Conservation (phyloP, 208 protist genomes). For the Crithidia bombi region DNA sequence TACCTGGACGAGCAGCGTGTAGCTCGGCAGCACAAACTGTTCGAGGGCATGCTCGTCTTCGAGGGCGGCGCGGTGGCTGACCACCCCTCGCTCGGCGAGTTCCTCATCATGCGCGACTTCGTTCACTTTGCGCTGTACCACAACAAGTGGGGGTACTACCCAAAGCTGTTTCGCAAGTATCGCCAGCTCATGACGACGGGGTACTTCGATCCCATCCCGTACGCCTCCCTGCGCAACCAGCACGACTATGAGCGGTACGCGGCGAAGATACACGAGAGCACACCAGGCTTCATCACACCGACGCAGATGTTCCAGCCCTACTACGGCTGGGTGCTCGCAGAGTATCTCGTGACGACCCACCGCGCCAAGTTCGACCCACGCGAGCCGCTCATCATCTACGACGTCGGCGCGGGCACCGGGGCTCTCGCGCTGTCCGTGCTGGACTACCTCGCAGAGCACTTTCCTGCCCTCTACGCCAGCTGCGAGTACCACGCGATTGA, state of each 20-base stretch:
- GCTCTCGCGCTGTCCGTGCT: conserved; percentile 77
- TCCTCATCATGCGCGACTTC: conserved; percentile 88
- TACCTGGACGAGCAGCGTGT: conserved; percentile 71
- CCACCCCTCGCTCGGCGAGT: conserved; percentile 61
- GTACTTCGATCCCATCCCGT: conserved; percentile 90
- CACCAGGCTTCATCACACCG: conserved; percentile 75
- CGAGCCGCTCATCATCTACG: conserved; percentile 89
- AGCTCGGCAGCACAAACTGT: conserved; percentile 66
- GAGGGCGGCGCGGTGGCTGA: conserved; percentile 82
- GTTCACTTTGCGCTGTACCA: conserved; percentile 89
- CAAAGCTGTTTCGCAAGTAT: conserved; percentile 88
- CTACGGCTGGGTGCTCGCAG: conserved; percentile 87
- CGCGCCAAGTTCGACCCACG: conserved; percentile 84
- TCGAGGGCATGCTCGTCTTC: conserved; percentile 88
- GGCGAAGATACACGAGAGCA: conserved; percentile 74
- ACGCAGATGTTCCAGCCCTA: conserved; percentile 89
- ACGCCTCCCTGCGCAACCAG: conserved; percentile 76
- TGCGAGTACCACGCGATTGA: conserved; percentile 91
- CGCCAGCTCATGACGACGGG: conserved; percentile 82
- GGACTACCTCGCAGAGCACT: conserved; percentile 87
- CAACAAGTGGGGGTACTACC: conserved; percentile 89
- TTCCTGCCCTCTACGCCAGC: conserved; percentile 69
- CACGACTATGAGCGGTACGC: conserved; percentile 85
- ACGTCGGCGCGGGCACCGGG: conserved; percentile 87
- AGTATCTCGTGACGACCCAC: conserved; percentile 85